Evolutionary conservation across 2,329 filamentous ascomycete genomes (phyloP).

Genomic region (Colletotrichum sp.): DNA sequence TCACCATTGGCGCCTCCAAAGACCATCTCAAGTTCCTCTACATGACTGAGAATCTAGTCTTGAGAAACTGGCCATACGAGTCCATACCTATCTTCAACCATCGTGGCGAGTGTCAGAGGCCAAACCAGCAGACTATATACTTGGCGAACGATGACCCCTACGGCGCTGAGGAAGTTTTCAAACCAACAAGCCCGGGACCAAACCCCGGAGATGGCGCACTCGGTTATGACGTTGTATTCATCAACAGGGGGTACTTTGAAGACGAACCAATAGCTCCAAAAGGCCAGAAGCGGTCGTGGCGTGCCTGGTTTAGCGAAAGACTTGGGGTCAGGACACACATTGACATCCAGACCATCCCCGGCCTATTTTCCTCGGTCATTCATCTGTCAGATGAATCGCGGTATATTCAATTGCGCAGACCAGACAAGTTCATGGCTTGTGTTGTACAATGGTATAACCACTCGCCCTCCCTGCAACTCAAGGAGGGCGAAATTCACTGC

Average conservation of each 20-base stretch:
- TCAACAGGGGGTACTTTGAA: background rate
- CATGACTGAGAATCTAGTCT: background rate
- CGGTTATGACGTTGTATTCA: background rate
- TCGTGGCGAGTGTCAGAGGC: background rate
- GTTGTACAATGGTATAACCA: background rate
- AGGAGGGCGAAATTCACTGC: background rate
- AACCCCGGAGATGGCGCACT: background rate
- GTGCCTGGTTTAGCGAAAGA: background rate
- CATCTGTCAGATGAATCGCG: background rate
- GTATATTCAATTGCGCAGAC: background rate
- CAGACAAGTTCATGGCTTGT: background rate
- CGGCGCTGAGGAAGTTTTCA: background rate
- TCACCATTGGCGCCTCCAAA: background rate
- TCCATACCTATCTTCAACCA: background rate
- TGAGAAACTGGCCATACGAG: background rate
- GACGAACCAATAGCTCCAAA: background rate
- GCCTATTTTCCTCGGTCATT: too few relatives aligned
- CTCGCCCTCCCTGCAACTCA: too few relatives aligned
- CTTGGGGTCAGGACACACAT: background rate
- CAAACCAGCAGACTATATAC: background rate
- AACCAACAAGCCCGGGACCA: background rate
- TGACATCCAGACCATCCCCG: background rate
- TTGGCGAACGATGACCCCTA: background rate
- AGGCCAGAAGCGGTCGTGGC: background rate
- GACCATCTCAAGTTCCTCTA: background rate